Percentiles rank a stretch among this genome's conserved stretches.
These are phyloP conservation scores for Mycena alexandri DNA, from an alignment of 768 basidiomycete species.

Conservation along the genomic window DNA sequence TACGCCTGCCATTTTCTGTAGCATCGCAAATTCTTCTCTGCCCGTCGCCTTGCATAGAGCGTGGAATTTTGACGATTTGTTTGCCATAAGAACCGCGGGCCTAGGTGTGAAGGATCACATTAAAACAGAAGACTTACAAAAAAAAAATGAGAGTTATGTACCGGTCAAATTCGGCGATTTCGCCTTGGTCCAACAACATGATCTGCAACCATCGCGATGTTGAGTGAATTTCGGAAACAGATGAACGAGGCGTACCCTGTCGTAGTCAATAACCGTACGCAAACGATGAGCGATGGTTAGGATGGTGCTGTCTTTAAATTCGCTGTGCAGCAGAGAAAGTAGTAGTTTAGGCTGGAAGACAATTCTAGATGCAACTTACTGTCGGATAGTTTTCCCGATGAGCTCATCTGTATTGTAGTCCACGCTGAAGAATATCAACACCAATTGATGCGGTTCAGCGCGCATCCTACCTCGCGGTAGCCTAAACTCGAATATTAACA, in stretches of 20 bases:
- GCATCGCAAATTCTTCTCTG: constrained; percentile 60
- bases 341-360: neutral
- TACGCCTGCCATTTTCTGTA: constrained; percentile 59
- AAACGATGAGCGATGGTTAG: constrained; percentile 86
- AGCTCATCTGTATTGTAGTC: constrained; percentile 76
- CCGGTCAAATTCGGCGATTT: constrained; percentile 81
- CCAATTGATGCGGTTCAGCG: neutral
- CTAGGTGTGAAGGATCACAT: constrained; percentile 58
- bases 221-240: neutral
- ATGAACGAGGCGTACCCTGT: neutral
- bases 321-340: constrained; percentile 51
- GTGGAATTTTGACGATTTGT: constrained; percentile 62
- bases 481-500: constrained; percentile 52
- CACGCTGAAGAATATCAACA: neutral
- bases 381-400: constrained; percentile 83
- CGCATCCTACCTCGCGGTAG: constrained; percentile 68
- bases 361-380: constrained; percentile 60
- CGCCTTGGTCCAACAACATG: constrained; percentile 82
- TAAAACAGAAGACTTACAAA: constrained; percentile 59
- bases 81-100: constrained; percentile 56
- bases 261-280: constrained; percentile 43
- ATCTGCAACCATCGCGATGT: constrained; percentile 58
- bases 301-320: constrained; percentile 85
- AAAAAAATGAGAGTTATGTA: constrained; percentile 30
- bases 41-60: constrained; percentile 67